These are phyloP conservation scores for Ulmus americana DNA, from an alignment of 331 rosid genomes.

Conservation along the genomic window DNA sequence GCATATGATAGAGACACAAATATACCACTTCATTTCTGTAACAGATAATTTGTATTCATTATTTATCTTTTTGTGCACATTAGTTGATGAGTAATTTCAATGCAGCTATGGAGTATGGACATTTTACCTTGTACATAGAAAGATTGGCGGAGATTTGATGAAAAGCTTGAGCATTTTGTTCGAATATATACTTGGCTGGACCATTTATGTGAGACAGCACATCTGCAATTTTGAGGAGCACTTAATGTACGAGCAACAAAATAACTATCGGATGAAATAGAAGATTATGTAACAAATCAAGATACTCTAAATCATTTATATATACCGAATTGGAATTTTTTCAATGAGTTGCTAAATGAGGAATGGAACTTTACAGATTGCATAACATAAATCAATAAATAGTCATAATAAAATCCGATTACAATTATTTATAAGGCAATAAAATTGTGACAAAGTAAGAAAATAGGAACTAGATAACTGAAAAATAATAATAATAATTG, in stretches of 20 bases:
- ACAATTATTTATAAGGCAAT: no score
- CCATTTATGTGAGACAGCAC: constrained; percentile 40
- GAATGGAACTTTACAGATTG: neutral
- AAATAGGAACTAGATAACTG: no score
- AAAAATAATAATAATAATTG: no score
- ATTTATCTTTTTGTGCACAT: neutral
- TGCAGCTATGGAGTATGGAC: constrained; percentile 6
- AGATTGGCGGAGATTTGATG: constrained; percentile 68
- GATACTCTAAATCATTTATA: neutral
- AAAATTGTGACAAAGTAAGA: no score
- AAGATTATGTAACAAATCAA: neutral
- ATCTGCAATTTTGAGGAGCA: no score
- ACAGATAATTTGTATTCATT: neutral
- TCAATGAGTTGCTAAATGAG: neutral
- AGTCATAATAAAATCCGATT: no score
- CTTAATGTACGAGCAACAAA: constrained; percentile 13
- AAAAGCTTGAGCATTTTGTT: constrained; percentile 78
- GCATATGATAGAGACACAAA: no score
- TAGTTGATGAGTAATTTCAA: neutral
- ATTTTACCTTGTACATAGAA: constrained; percentile 69
- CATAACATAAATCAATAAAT: no score
- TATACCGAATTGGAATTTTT: neutral
- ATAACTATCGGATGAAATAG: neutral
- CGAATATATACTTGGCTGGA: constrained; percentile 66
- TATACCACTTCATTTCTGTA: neutral